Evolutionary conservation across 306 rosid species (phyloP), one percentile per base, ranked within the genome.

Genomic region (Quercus berberidifolia): DNA sequence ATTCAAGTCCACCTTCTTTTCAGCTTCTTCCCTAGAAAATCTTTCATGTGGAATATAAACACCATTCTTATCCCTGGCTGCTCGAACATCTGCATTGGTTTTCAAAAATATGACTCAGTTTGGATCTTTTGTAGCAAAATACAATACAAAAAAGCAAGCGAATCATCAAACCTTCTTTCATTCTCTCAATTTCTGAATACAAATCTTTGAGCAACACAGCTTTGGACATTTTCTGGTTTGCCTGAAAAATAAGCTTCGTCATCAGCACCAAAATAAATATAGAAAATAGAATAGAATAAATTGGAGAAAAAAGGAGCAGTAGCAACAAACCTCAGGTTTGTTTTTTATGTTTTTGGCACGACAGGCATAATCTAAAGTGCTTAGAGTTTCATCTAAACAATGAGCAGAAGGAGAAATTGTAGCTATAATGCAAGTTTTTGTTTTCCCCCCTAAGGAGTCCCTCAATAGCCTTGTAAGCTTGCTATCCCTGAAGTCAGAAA

Each of bases 31-130:
- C 85, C 76, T 88, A 72, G 85, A 87, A 87, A 82, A 95, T 86
- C 98, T 87, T 78, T 95, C 99, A 56, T 87, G 91, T 5, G 99
- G 93, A 85, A 95, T 78, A 78, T 95, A 95, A 72, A 93, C 92
- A 77, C 99, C 99, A 81, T 91, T 95, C 89, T 85, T 95, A 73
- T 95, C 99, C 88, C 99, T 88, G 74, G 99, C 99, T 54, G 99
- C 98, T 71, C 92, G 90, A 64, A 95, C 86, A 76, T 95, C 99
- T 95, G 87, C 84, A 81, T 74, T 41, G 55, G 67, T 74, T 74
- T 69, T 74, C 58, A 75, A 30, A 20, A 41, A 55, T 68, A 52
- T 72, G 73, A 26, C 38, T 74, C 55, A 76, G 76, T 72, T 64
- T 56, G 21, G 58, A 55, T 23, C 63, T 74, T 71, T 64, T 76